Percentiles rank a stretch among this genome's conserved stretches.
These are phyloP conservation scores for Eleusine coracana DNA, from an alignment of 176 grass and related monocot genomes.

Conservation along the genomic window DNA sequence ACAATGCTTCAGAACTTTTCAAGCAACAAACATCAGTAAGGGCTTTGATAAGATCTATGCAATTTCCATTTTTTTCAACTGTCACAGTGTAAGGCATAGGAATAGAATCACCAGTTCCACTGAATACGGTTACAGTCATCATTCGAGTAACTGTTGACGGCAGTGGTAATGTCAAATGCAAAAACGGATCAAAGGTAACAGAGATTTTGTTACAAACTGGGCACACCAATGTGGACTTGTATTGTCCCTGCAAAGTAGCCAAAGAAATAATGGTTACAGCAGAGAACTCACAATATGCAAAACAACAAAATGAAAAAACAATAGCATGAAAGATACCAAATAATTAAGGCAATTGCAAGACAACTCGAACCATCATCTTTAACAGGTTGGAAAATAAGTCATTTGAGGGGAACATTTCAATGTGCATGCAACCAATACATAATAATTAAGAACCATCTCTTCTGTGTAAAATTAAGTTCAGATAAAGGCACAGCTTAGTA, in stretches of 20 bases:
- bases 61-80: conserved; percentile 74
- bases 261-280: conserved; percentile 33
- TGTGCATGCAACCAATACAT: not conserved
- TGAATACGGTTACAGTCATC: conserved; percentile 90
- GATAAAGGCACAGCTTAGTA: not conserved
- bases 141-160: conserved; percentile 79
- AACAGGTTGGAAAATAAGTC: not conserved
- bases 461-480: not conserved
- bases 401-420: not conserved
- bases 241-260: conserved; percentile 79
- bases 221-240: conserved; percentile 96
- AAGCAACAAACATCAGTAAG: conserved; percentile 67
- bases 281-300: conserved; percentile 14
- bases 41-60: conserved; percentile 69
- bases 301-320: not conserved
- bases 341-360: not conserved
- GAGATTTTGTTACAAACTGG: conserved; percentile 91
- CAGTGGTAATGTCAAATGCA: conserved; percentile 94
- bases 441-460: not conserved
- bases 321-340: not conserved
- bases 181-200: conserved; percentile 97
- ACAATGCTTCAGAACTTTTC: conserved; percentile 66
- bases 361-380: not conserved
- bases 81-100: conserved; percentile 88
- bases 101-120: conserved; percentile 70